Conservation (phyloP, 352 stramenopile genomes). For the Globisporangium mamillatum region DNA sequence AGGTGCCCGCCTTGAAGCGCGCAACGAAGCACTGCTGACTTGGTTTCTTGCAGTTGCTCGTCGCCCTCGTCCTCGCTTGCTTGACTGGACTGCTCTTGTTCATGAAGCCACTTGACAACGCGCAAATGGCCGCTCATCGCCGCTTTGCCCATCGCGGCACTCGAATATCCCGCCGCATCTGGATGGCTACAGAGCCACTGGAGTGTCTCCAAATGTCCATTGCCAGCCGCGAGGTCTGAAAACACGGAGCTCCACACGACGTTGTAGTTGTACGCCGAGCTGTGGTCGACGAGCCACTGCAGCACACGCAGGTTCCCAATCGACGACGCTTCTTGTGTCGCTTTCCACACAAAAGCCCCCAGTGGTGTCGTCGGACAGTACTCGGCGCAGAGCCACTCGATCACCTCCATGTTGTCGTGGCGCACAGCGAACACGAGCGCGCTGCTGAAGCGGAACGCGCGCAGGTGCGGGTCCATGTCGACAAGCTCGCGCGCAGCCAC, state of each 20-base stretch:
- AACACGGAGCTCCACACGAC: not conserved
- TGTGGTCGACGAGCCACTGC: not conserved
- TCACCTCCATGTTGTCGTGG: constrained; percentile 1
- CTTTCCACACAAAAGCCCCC: not conserved
- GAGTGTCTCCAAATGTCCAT: constrained; percentile 8
- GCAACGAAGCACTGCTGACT: not conserved
- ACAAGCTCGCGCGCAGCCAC: not conserved
- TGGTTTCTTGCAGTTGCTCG: not conserved
- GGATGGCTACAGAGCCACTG: constrained; percentile 1
- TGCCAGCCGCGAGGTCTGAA: constrained; percentile 2
- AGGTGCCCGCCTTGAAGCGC: not conserved
- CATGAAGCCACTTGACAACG: constrained; percentile 5
- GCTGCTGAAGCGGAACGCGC: not conserved
- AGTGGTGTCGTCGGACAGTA: not conserved
- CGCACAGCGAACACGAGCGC: constrained; percentile 4
- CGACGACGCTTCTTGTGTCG: not conserved
- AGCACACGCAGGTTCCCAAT: not conserved
- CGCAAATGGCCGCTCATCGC: not conserved
- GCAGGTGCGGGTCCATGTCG: not conserved
- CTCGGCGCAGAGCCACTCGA: constrained; percentile 5
- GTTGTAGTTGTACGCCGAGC: not conserved
- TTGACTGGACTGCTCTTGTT: not conserved
- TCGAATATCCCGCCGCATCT: not conserved
- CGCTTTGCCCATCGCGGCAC: not conserved
- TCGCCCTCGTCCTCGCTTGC: not conserved